Base-by-base conservation (phyloP, 257 asterid genomes). In the Echites panduratus region DNA sequence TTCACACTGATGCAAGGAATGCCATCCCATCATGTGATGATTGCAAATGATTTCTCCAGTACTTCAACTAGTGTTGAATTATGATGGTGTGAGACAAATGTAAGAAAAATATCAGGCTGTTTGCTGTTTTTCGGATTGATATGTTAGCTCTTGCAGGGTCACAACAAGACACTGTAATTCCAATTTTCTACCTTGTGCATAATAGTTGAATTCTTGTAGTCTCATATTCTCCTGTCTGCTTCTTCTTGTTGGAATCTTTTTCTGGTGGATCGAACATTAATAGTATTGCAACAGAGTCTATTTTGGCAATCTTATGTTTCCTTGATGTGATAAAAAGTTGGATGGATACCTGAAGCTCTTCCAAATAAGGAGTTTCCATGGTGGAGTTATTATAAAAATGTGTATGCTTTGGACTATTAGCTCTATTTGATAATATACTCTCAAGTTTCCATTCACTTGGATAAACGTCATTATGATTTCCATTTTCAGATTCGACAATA, bases 1-100 rank as follows among this genome's bases (percentile, higher is more conserved):
- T 61, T 70, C 76, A 27, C 68, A 48, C 32, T 79, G 76, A 74
- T 68, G 58, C 7, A 20, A 20, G 67, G 26, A 54, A 5, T 4
- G 14, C 11, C 17, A 9, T 20, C 19, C 26, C 38, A 32, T 32
- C 38, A 32, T 1, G 38, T 32, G 61, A 26, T 27, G 1, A 57
- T 40, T 56, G 75, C 26, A 56, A 63, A 43, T 63, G 61, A 45
- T 70, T 22, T 57, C 68, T 63, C 16, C 5, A 71, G 54, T 49
- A 48, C 13, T 20, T 32, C 52, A 48, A 47, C 22, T n/a, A n/a
- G 17, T 22, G 27, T 58, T 26, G 48, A 57, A 41, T 9, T 13
- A 58, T 57, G 63, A 41, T 71, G 47, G 27, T 14, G n/a, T 48
- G 12, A 29, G 57, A 75, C 38, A 24, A 61, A 38, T 27, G 32